These are phyloP conservation scores for Lachancea nothofagi DNA, from an alignment of 805 yeast species.

Conservation along the genomic window DNA sequence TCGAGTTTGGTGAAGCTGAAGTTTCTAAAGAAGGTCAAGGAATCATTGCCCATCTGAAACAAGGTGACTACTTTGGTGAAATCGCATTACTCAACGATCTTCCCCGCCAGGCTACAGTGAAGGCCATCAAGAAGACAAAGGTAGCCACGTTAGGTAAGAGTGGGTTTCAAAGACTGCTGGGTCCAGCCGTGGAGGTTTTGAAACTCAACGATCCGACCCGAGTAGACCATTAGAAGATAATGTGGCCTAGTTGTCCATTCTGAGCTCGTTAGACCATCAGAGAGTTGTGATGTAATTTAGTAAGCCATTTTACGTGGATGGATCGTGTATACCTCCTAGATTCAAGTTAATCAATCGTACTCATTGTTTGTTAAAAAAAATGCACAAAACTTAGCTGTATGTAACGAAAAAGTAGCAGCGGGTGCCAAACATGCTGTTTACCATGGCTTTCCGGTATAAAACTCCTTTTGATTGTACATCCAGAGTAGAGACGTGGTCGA, in stretches of 20 bases:
- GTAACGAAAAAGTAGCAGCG: background rate
- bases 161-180: constrained; percentile 89
- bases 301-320: background rate
- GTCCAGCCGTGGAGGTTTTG: constrained; percentile 88
- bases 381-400: background rate
- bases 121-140: constrained; percentile 65
- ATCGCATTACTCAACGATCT: constrained; percentile 84
- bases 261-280: too few species aligned
- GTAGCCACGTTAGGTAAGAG: constrained; percentile 90
- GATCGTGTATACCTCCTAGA: background rate
- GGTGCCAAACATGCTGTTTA: background rate
- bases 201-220: constrained; percentile 79
- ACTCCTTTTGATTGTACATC: constrained; percentile 72
- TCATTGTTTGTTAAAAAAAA: background rate
- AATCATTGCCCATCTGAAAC: constrained; percentile 50
- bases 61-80: constrained; percentile 96
- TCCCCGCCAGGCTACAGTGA: constrained; percentile 92
- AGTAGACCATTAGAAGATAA: constrained; percentile 6
- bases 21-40: constrained; percentile 60
- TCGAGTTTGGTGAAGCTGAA: constrained; percentile 77
- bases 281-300: background rate
- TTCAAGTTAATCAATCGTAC: background rate
- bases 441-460: constrained; percentile 41
- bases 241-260: too few species aligned
- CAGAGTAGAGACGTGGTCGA: constrained; percentile 67